Percentiles rank a stretch among this genome's conserved stretches.
Evolutionary conservation across 2,329 filamentous ascomycete genomes (phyloP).

Genomic region (Penicillium vulpinum): DNA sequence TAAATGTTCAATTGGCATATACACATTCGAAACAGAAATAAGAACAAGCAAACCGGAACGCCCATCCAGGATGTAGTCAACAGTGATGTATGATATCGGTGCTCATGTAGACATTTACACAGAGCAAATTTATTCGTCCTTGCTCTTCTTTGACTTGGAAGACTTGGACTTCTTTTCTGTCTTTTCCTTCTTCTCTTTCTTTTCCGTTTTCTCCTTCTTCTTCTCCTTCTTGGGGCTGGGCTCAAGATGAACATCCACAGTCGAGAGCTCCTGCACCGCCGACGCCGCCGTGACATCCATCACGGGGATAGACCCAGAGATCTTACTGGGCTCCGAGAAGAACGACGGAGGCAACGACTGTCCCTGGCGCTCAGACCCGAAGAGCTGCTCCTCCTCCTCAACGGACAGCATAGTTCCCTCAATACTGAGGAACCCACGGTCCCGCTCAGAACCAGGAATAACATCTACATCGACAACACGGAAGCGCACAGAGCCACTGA

Average conservation of each 20-base stretch:
- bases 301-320: conserved; percentile 25
- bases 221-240: conserved; percentile 14
- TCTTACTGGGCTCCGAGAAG: conserved; percentile 10
- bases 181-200: conserved; percentile 21
- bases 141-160: conserved; percentile 15
- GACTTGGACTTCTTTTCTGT: conserved; percentile 12
- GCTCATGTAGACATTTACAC: conserved; percentile 6
- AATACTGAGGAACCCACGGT: conserved; percentile 77
- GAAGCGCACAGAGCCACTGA: conserved; percentile 72
- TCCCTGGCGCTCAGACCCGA: conserved; percentile 53
- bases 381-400: conserved; percentile 63
- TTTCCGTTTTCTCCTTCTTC: conserved; percentile 27
- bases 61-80: conserved; percentile 8
- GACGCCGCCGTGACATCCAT: conserved; percentile 12
- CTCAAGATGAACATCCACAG: conserved; percentile 20
- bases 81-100: conserved; percentile 11
- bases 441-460: conserved; percentile 66
- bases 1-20: conserved; percentile 14
- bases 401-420: conserved; percentile 80
- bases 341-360: conserved; percentile 33
- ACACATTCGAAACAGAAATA: conserved; percentile 19
- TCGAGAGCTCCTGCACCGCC: conserved; percentile 15
- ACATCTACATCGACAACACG: conserved; percentile 79
- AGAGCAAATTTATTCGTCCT: conserved; percentile 5
- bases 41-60: conserved; percentile 11